Conservation (phyloP, 306 rosid genomes). For the Rosa lucieae region DNA sequence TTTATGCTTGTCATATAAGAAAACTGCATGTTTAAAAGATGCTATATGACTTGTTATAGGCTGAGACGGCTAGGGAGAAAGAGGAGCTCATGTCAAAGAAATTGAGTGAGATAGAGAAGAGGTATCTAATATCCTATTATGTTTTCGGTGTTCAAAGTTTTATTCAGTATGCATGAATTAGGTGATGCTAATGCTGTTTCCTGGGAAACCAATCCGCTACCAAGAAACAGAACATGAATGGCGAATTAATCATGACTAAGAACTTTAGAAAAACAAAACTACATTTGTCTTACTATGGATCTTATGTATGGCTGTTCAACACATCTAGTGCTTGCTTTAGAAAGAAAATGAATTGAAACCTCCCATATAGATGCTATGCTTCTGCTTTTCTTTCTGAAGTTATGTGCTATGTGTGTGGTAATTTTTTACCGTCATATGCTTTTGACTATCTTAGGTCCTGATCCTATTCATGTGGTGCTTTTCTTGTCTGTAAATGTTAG, state of each 20-base stretch:
- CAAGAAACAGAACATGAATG: background rate
- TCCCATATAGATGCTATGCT: background rate
- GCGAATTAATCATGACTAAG: background rate
- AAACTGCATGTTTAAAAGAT: slow-evolving; percentile 29
- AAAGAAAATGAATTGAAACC: background rate
- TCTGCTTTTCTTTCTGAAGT: slow-evolving; percentile 1
- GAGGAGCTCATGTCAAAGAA: slow-evolving; percentile 65
- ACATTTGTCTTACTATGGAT: background rate
- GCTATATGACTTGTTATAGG: slow-evolving; percentile 47
- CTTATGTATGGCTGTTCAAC: background rate
- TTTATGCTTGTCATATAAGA: slow-evolving; percentile 11
- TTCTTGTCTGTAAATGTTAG: background rate
- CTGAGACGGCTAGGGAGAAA: slow-evolving; percentile 91
- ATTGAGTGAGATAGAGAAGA: slow-evolving; percentile 51
- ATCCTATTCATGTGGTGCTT: background rate
- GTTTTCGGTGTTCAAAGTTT: background rate
- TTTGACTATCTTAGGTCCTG: background rate
- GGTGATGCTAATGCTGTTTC: background rate
- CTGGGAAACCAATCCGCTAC: background rate
- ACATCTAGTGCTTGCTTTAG: background rate
- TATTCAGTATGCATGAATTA: background rate
- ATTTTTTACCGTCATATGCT: background rate
- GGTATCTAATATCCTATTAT: slow-evolving; percentile 37
- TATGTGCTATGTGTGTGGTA: background rate
- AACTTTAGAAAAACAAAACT: background rate